These are phyloP conservation scores for Zoysia matrella DNA, from an alignment of 202 grass and related monocot genomes.

Conservation along the genomic window DNA sequence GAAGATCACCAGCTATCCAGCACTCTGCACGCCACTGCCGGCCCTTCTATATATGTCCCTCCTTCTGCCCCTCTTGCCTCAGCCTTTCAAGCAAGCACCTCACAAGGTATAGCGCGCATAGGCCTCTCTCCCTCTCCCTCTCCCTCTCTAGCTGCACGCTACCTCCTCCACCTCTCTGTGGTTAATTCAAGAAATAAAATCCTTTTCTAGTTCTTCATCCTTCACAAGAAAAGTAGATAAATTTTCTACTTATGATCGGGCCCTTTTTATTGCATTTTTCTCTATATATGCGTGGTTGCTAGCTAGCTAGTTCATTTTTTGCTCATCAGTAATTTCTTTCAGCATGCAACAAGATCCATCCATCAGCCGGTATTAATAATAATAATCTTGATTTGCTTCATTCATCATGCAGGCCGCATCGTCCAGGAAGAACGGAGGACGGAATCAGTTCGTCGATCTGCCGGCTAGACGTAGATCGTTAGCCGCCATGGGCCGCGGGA, in stretches of 20 bases:
- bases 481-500: slow-evolving; percentile 62
- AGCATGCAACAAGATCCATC: slow-evolving; percentile 11
- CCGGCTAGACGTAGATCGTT: background rate
- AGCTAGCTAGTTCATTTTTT: slow-evolving; percentile 12
- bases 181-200: slow-evolving; percentile 39
- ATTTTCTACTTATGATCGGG: slow-evolving; percentile 36
- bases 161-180: slow-evolving; percentile 17
- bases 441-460: background rate
- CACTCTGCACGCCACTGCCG: slow-evolving; percentile 26
- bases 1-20: background rate
- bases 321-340: slow-evolving; percentile 1
- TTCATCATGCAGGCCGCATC: slow-evolving; percentile 22
- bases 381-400: background rate
- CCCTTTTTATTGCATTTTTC: slow-evolving; percentile 31
- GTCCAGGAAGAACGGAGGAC: no score
- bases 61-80: slow-evolving; percentile 56
- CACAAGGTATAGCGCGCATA: slow-evolving; percentile 44
- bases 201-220: slow-evolving; percentile 39
- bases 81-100: slow-evolving; percentile 57
- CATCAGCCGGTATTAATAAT: background rate
- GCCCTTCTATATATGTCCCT: slow-evolving; percentile 58
- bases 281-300: slow-evolving; percentile 6
- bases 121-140: slow-evolving; percentile 16
- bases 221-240: slow-evolving; percentile 18
- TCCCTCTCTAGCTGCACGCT: background rate